These are phyloP conservation scores for Crithidia sp. DNA, from an alignment of 208 protist species.

Conservation along the genomic window DNA sequence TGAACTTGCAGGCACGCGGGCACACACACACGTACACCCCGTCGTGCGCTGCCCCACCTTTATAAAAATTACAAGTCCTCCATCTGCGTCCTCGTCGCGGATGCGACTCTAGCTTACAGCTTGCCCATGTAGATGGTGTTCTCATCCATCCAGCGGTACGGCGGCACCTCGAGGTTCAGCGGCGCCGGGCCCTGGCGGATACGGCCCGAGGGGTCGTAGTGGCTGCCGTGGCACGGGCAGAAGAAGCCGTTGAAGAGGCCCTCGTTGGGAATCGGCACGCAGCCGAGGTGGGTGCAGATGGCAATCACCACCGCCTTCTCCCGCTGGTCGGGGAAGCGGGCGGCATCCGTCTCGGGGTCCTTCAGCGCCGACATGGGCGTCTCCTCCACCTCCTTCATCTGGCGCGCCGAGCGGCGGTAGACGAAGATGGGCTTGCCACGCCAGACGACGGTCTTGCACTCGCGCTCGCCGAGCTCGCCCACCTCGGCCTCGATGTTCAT, in stretches of 20 bases:
- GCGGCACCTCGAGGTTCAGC: constrained; percentile 98
- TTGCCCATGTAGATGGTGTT: constrained; percentile 96
- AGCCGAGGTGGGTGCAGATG: constrained; percentile 99
- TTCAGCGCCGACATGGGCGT: constrained; percentile 90
- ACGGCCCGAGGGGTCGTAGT: constrained; percentile 98
- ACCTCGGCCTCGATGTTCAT: constrained; percentile 98
- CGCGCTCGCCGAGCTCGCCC: constrained; percentile 86
- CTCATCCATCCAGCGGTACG: constrained; percentile 96
- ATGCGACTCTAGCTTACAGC: constrained; percentile 37
- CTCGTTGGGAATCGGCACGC: constrained; percentile 96
- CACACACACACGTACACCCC: neutral
- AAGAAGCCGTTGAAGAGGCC: constrained; percentile 98
- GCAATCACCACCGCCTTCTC: constrained; percentile 97
- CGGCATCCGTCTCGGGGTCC: constrained; percentile 95
- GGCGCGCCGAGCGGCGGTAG: constrained; percentile 93
- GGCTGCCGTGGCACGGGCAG: constrained; percentile 99
- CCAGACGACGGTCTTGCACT: constrained; percentile 97
- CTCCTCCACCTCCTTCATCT: constrained; percentile 91
- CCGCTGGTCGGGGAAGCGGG: constrained; percentile 85
- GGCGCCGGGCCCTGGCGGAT: constrained; percentile 98
- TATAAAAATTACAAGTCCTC: too few species aligned
- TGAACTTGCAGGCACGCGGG: neutral
- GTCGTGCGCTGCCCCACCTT: too few species aligned
- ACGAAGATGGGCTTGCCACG: constrained; percentile 99
- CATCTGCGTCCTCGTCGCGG: too few species aligned